A percentile compares a stretch with the other conserved stretches of the same genome.
These are phyloP conservation scores for Solanum etuberosum DNA, from an alignment of 257 asterid species.

Conservation along the genomic window DNA sequence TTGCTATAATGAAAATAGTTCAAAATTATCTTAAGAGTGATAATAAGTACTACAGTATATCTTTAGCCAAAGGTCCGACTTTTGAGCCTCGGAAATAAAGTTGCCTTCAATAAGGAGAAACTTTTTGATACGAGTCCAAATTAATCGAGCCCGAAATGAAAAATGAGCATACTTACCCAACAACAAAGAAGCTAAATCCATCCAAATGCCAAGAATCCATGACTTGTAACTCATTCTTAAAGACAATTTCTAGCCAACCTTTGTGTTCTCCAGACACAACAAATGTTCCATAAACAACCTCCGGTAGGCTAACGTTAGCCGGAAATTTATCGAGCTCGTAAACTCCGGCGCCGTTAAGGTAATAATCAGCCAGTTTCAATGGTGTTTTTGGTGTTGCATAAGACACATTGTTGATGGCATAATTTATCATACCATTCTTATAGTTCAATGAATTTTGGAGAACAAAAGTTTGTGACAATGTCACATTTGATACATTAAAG, in stretches of 20 bases:
- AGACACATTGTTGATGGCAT: slow-evolving; percentile 40
- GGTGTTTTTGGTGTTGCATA: slow-evolving; percentile 38
- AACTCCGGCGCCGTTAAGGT: slow-evolving; percentile 42
- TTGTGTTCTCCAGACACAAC: slow-evolving; percentile 45
- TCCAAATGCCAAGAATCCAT: slow-evolving; percentile 71
- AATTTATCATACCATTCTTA: slow-evolving; percentile 4
- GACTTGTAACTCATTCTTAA: slow-evolving; percentile 19
- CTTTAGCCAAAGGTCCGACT: not conserved
- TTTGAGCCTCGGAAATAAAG: not conserved
- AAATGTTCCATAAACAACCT: slow-evolving; percentile 25
- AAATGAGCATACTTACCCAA: slow-evolving; percentile 35
- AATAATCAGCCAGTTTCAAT: slow-evolving; percentile 48
- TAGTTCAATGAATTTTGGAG: slow-evolving; percentile 25
- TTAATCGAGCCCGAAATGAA: not conserved
- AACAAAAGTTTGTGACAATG: slow-evolving; percentile 45
- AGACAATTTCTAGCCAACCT: slow-evolving; percentile 62
- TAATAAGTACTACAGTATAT: not conserved
- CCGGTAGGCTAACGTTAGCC: slow-evolving; percentile 6
- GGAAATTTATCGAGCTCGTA: slow-evolving; percentile 44
- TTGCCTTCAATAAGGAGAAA: no score
- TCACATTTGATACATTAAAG: slow-evolving; percentile 56
- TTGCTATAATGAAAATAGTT: not conserved
- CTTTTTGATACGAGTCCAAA: not conserved
- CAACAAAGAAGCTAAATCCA: slow-evolving; percentile 50
- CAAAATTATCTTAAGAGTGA: not conserved